Percentiles rank a stretch among this genome's conserved stretches.
Conservation (phyloP, 202 grass and related monocot genomes). For the Zizania palustris region DNA sequence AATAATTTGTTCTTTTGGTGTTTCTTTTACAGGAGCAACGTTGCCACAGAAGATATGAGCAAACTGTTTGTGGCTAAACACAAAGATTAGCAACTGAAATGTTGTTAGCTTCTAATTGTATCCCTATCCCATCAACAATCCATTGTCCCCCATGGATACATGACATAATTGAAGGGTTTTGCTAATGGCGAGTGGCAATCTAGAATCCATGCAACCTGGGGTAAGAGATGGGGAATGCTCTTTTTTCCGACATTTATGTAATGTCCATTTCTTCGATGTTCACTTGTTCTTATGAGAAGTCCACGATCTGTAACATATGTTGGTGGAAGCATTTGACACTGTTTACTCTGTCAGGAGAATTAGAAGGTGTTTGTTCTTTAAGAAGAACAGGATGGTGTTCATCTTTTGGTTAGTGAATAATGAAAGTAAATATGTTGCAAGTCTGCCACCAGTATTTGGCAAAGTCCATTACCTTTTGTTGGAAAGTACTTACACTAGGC, state of each 20-base stretch:
- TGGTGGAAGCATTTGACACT: slow-evolving; percentile 29
- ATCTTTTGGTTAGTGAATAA: slow-evolving; percentile 7
- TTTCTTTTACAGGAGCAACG: slow-evolving; percentile 79
- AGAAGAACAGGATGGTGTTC: background rate
- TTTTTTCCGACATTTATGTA: background rate
- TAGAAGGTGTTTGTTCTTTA: background rate
- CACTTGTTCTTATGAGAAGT: background rate
- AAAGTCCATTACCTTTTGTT: background rate
- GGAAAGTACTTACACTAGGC: background rate
- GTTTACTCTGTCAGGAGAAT: background rate
- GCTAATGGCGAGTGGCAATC: background rate
- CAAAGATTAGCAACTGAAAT: slow-evolving; percentile 47
- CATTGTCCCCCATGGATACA: slow-evolving; percentile 1
- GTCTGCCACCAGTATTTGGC: background rate
- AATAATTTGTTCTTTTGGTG: slow-evolving; percentile 24
- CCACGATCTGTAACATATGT: background rate
- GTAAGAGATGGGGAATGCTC: slow-evolving; percentile 5
- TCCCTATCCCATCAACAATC: slow-evolving; percentile 13
- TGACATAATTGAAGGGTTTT: slow-evolving; percentile 25
- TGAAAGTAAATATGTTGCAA: background rate
- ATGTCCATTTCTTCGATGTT: slow-evolving; percentile 3
- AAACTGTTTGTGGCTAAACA: slow-evolving; percentile 78
- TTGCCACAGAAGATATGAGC: slow-evolving; percentile 92
- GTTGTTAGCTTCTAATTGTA: slow-evolving; percentile 7
- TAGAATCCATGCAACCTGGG: background rate